Evolutionary conservation across 257 asterid genomes (phyloP), one percentile per base, ranked within the genome.

Genomic region (Echium plantagineum): DNA sequence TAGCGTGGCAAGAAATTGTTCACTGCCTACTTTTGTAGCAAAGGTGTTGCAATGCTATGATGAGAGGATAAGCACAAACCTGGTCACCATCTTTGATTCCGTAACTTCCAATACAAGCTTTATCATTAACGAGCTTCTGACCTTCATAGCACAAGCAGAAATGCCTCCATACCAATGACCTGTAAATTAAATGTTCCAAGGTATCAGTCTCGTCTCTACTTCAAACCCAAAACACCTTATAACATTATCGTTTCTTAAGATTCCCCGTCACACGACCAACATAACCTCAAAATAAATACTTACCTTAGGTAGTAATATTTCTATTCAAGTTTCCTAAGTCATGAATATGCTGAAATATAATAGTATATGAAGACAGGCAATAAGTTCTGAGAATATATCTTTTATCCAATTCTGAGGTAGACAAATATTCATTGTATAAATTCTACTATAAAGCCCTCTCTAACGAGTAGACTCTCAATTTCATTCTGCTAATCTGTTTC

Each of bases 111-210:
- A 70, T 70, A 9, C 38, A 65, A 64, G 56, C 70, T 49, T 53
- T 52, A 30, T 59, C 70, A 15, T 48, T 9, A n/a, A 59, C 42
- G 12, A 70, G 64, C 52, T 59, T 70, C 58, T 64, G 58, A n/a
- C 60, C 69, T 17, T 57, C 60, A 46, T 59, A 65, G 53, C 69
- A 48, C 60, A 70, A 62, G 47, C 74, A 70, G 55, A 63, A 70
- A 28, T 70, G 69, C 16, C 65, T 42, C 74, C 74, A 70, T 20
- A 70, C 74, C 49, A 63, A 66, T 52, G 59, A 55, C 74, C 74
- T 70, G 52, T 69, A 54, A 13, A 24, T n/a, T 20, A 31, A 55
- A 21, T 35, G 55, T 21, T 32, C 46, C 7, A 15, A 60, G 16
- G 3, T 32, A 21, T 38, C 13, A 60, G 1, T 21, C 9, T 17